A percentile compares a stretch with the other conserved stretches of the same genome.
phyloP scores from a whole-genome alignment of 2,329 filamentous ascomycete species.

The Fusarium sp. region DNA sequence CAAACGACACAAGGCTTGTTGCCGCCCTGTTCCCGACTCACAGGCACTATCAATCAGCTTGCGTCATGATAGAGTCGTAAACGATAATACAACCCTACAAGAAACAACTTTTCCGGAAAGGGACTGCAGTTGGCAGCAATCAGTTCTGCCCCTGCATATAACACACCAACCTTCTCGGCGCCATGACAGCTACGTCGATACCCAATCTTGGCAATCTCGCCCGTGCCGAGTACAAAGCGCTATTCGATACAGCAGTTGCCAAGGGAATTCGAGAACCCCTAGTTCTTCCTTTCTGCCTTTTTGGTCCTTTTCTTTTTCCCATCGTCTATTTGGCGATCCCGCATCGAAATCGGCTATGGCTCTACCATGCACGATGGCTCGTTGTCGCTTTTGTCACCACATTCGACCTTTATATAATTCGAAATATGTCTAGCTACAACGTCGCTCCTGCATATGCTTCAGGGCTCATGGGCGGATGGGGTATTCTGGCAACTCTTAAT shows the following conservation, averaged over 20 bases:
- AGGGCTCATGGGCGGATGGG: conserved; percentile 63
- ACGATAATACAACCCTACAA: conserved; percentile 22
- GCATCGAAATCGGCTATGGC: conserved; percentile 61
- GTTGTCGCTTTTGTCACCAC: conserved; percentile 57
- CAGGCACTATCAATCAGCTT: neutral
- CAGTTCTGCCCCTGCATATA: neutral
- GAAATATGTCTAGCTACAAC: conserved; percentile 61
- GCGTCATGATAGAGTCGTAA: conserved; percentile 27
- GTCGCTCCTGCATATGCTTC: conserved; percentile 61
- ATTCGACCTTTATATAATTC: conserved; percentile 58
- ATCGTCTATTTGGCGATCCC: conserved; percentile 67
- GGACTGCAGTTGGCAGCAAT: neutral
- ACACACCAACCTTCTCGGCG: neutral
- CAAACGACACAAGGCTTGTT: neutral
- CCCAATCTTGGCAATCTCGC: conserved; percentile 43
- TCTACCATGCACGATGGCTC: conserved; percentile 62
- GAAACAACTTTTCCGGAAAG: neutral
- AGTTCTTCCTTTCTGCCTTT: conserved; percentile 62
- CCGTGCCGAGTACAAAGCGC: conserved; percentile 49
- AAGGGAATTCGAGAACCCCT: conserved; percentile 59
- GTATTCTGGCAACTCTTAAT: conserved; percentile 60
- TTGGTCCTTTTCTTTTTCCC: conserved; percentile 61
- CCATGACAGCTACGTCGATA: conserved; percentile 14
- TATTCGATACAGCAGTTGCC: conserved; percentile 51
- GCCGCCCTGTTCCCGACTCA: conserved; percentile 3